These are phyloP conservation scores for Syzygium jambos DNA, from an alignment of 345 rosid genomes.

Conservation along the genomic window DNA sequence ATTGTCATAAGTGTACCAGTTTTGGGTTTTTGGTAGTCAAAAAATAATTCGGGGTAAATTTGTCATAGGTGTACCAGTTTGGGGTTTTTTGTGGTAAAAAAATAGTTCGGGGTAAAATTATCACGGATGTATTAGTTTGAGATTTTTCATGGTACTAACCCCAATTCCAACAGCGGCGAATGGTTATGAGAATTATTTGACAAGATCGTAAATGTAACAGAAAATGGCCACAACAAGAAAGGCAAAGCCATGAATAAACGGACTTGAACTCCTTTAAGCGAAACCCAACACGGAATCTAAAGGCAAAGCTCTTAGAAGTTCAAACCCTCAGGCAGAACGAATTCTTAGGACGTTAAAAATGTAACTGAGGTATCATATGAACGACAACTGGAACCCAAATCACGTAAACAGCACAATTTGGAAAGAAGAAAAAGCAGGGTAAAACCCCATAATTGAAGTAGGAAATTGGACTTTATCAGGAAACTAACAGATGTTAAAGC, in stretches of 20 bases:
- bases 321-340: neutral
- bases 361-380: neutral
- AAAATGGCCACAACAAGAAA: neutral
- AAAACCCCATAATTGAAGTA: neutral
- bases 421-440: neutral
- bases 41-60: too few relatives aligned
- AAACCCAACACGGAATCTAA: neutral
- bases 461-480: neutral
- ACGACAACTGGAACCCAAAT: neutral
- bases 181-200: neutral
- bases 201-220: neutral
- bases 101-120: too few relatives aligned
- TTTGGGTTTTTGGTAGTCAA: too few relatives aligned
- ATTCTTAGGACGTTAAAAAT: neutral
- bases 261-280: neutral
- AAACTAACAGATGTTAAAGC: neutral
- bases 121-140: too few relatives aligned
- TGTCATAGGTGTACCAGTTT: too few relatives aligned
- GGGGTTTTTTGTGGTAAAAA: too few relatives aligned
- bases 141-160: too few relatives aligned
- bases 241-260: neutral
- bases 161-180: rapidly evolving
- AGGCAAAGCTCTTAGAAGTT: neutral
- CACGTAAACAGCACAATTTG: neutral
- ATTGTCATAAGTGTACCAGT: too few relatives aligned